Base-by-base conservation (phyloP, 179 eudicot genomes). In the Spergularia azorica region DNA sequence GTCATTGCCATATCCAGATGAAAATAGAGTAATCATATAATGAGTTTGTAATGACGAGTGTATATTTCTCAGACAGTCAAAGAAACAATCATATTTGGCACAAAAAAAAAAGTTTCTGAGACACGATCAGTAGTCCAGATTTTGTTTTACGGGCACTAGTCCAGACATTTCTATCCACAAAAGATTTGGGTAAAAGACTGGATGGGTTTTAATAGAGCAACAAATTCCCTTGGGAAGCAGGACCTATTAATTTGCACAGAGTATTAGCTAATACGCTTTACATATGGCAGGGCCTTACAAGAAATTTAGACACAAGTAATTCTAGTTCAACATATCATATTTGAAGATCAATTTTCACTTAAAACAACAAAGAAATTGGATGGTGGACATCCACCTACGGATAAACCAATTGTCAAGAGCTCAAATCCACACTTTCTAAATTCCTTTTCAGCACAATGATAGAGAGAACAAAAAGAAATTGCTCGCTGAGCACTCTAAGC, bases 41-140 rank as follows among this genome's bases (percentile, higher is more conserved):
- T 39, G 68, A 56, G 17, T 76, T 60, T 51, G 55, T 65, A 60
- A 72, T 18, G 63, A 50, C 32, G 20, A 50, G 46, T 15, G 51
- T 50, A 26, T 15, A n/a, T 7, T 62, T 48, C 76, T 32, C 9
- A 21, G 54, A 68, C 18, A 4, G 38, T 14, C 10, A 48, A 52
- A 21, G 32, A 50, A 32, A 16, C 70, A 36, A 75, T 55, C 56
- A 14, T 62, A 56, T 54, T 41, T 26, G 70, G 38, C 12, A 70
- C 32, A 26, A 26, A 17, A 57, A 39, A 16, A 26, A 59, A 52
- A 43, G 54, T 36, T 48, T 64, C n/a, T 17, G 11, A 52, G 26
- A 52, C 51, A 72, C 11, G 50, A 52, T 14, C 16, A 15, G 36
- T 57, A 41, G 71, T 56, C 66, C 32, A 18, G 20, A 16, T 9